Evolutionary conservation across 1,284 basidiomycete genomes (phyloP).

Genomic region (Sanghuangporus sanghuang): DNA sequence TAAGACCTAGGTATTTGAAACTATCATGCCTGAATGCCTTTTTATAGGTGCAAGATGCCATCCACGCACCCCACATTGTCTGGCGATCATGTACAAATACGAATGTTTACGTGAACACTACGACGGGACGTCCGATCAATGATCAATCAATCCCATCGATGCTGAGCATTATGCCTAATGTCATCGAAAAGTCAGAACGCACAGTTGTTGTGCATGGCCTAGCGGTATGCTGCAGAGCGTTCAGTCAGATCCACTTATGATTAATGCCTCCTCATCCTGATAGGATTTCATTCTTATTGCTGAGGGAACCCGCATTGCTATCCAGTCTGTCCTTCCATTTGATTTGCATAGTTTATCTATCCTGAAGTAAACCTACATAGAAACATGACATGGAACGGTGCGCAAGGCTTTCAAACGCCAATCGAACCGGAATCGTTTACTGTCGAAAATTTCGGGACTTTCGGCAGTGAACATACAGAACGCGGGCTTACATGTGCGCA

Average conservation of each 20-base stretch:
- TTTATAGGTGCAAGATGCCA: slow-evolving; percentile 48
- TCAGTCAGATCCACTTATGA: neutral
- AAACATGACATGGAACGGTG: slow-evolving; percentile 37
- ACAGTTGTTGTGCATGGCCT: slow-evolving; percentile 32
- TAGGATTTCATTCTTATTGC: slow-evolving; percentile 52
- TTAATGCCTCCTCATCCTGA: neutral
- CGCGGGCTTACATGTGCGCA: slow-evolving; percentile 31
- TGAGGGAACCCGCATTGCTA: slow-evolving; percentile 55
- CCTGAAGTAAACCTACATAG: slow-evolving; percentile 17
- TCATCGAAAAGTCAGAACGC: slow-evolving; percentile 36
- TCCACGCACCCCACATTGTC: slow-evolving; percentile 52
- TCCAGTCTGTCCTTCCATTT: slow-evolving; percentile 34
- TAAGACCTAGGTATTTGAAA: neutral
- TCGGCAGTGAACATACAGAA: slow-evolving; percentile 33
- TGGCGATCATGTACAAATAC: slow-evolving; percentile 44
- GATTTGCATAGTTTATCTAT: neutral
- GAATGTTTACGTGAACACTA: slow-evolving; percentile 42
- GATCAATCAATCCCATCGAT: slow-evolving; percentile 35
- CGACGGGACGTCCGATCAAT: slow-evolving; percentile 25
- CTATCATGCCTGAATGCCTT: neutral
- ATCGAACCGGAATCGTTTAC: slow-evolving; percentile 32
- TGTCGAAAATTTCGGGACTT: slow-evolving; percentile 32
- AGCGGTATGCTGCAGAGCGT: slow-evolving; percentile 17
- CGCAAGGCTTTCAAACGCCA: slow-evolving; percentile 36
- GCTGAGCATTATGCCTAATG: slow-evolving; percentile 34